phyloP scores from a whole-genome alignment of 2,329 filamentous ascomycete species.

The Graphiopsis chlorocephala region DNA sequence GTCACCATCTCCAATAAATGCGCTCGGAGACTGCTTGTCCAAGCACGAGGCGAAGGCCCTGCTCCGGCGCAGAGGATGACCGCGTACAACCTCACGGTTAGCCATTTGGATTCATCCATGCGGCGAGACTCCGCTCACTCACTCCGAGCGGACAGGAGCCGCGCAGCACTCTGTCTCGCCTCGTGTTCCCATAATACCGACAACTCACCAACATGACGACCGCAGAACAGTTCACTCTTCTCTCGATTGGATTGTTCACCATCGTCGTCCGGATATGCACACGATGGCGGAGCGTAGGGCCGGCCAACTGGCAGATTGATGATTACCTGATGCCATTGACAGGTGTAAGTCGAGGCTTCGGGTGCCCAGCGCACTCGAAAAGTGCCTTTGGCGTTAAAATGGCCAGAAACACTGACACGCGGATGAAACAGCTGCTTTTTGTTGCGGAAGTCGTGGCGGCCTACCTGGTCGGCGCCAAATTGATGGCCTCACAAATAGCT shows the following conservation, averaged over 20 bases:
- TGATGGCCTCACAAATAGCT: slow-evolving; percentile 1
- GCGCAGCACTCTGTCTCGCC: too few relatives aligned
- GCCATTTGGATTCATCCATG: too few relatives aligned
- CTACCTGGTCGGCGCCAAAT: background rate
- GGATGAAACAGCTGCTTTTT: background rate
- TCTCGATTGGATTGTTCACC: background rate
- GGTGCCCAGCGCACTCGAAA: too few relatives aligned
- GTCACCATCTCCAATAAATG: too few relatives aligned
- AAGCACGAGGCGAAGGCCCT: too few relatives aligned
- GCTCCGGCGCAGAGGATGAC: too few relatives aligned
- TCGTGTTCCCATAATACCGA: too few relatives aligned
- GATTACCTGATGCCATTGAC: slow-evolving; percentile 1
- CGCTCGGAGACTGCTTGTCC: too few relatives aligned
- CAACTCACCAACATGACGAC: background rate
- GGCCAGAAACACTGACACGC: background rate
- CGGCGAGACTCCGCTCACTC: too few relatives aligned
- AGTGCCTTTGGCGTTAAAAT: too few relatives aligned
- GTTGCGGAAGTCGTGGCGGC: background rate
- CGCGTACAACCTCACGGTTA: too few relatives aligned
- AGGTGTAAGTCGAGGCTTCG: background rate
- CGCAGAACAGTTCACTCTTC: slow-evolving; percentile 7
- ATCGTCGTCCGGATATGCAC: background rate
- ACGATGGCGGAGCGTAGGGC: background rate
- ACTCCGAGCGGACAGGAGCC: too few relatives aligned
- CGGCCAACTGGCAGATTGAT: slow-evolving; percentile 3